Percentiles rank a stretch among this genome's conserved stretches.
Conservation (phyloP, 2,329 filamentous ascomycete species). For the Sarocladium brachiariae region DNA sequence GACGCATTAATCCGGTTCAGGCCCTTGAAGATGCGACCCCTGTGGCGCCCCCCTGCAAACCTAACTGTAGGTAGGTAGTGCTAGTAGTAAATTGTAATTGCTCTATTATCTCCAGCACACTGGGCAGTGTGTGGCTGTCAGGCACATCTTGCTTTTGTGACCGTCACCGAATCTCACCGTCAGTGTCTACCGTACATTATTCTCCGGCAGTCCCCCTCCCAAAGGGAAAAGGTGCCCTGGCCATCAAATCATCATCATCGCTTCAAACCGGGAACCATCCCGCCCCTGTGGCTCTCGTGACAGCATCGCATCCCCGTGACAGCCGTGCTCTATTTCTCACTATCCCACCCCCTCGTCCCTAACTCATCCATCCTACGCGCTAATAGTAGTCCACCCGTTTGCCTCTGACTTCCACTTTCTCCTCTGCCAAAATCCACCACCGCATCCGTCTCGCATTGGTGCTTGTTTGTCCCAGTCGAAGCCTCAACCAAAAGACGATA, state of each 20-base stretch:
- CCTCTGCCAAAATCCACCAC: neutral
- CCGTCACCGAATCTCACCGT: neutral
- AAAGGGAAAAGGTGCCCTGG: too few species aligned
- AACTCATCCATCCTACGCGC: neutral
- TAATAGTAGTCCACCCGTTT: conserved; percentile 4
- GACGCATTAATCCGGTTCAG: conserved; percentile 2
- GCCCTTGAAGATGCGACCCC: conserved; percentile 1
- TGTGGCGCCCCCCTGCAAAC: neutral
- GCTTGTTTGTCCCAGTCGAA: neutral
- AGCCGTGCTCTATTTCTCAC: neutral
- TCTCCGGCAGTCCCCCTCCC: neutral
- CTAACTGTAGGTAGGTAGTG: too few species aligned
- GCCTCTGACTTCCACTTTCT: conserved; percentile 4
- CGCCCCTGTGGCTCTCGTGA: conserved; percentile 5
- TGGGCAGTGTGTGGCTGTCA: too few species aligned
- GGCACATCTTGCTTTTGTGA: neutral
- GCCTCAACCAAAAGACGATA: neutral
- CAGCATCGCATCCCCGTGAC: neutral
- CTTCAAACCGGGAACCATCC: conserved; percentile 1
- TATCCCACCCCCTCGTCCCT: neutral
- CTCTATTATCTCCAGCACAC: too few species aligned
- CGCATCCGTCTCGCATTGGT: neutral
- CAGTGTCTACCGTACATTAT: neutral
- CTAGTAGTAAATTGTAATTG: too few species aligned
- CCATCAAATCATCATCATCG: neutral